A percentile compares a stretch with the other conserved stretches of the same genome.
phyloP scores from a whole-genome alignment of 768 basidiomycete species.

The Hericium rajendrae region DNA sequence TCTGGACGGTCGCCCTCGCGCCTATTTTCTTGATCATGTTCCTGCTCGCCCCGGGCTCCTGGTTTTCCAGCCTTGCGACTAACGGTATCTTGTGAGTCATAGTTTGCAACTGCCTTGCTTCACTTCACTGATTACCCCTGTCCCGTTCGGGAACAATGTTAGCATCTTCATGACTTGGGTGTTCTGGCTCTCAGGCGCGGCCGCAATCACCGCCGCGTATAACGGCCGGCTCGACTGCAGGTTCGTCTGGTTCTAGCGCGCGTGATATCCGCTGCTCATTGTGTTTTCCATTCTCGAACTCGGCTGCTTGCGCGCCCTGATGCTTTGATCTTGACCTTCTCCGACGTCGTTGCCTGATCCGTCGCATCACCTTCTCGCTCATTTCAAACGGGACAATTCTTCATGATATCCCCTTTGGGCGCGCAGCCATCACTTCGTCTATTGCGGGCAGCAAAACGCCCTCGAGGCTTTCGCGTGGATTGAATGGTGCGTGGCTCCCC shows the following conservation, averaged over 20 bases:
- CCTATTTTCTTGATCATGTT: constrained; percentile 8
- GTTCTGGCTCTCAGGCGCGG: constrained; percentile 16
- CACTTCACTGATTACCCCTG: neutral
- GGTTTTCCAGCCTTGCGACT: constrained; percentile 6
- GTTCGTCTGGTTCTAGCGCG: neutral
- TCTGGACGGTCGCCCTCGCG: constrained; percentile 11
- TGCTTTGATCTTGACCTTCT: neutral
- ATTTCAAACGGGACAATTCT: too few relatives aligned
- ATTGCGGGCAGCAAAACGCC: constrained; percentile 11
- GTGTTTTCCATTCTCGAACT: neutral
- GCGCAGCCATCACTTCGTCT: constrained; percentile 2
- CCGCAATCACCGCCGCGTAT: constrained; percentile 7
- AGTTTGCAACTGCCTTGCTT: neutral
- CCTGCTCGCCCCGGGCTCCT: neutral
- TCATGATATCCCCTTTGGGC: neutral
- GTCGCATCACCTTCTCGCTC: too few relatives aligned
- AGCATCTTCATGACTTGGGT: constrained; percentile 15
- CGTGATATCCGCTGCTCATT: neutral
- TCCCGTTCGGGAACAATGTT: neutral
- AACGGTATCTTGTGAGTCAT: constrained; percentile 10
- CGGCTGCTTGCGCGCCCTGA: neutral
- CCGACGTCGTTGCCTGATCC: neutral
- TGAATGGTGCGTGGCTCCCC: constrained; percentile 8
- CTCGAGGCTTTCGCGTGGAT: constrained; percentile 16
- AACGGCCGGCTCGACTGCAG: constrained; percentile 6